Evolutionary conservation across 2,329 filamentous ascomycete species (phyloP).

Genomic region (Ascochyta koolunga): DNA sequence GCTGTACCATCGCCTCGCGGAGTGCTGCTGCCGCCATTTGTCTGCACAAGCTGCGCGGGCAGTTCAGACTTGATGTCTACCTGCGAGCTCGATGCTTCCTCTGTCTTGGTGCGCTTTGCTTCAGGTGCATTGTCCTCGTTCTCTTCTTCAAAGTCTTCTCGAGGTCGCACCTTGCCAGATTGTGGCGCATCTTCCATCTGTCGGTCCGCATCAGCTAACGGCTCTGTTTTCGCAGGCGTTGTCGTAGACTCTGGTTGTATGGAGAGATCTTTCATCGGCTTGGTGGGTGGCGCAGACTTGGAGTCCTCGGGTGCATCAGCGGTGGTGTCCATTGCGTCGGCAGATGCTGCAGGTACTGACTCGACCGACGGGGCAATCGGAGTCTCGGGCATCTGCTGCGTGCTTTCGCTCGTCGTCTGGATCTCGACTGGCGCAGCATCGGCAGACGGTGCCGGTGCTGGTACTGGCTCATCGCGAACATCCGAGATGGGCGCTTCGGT

Average conservation of each 20-base stretch:
- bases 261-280: constrained; percentile 42
- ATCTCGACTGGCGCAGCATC: constrained; percentile 6
- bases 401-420: constrained; percentile 29
- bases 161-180: constrained; percentile 65
- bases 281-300: constrained; percentile 34
- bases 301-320: constrained; percentile 22
- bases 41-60: constrained; percentile 36
- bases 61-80: constrained; percentile 54
- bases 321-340: constrained; percentile 38
- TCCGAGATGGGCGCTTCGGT: constrained; percentile 50
- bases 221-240: constrained; percentile 17
- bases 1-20: constrained; percentile 36
- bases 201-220: constrained; percentile 36
- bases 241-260: constrained; percentile 26
- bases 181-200: constrained; percentile 49
- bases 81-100: constrained; percentile 47
- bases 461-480: constrained; percentile 37
- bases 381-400: constrained; percentile 41
- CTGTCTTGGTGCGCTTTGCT: constrained; percentile 81
- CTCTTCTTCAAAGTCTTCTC: constrained; percentile 61
- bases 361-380: constrained; percentile 25
- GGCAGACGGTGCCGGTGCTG: constrained; percentile 25
- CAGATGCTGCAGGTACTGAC: constrained; percentile 9
- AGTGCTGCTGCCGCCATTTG: constrained; percentile 9
- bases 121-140: constrained; percentile 66